Evolutionary conservation across 441 rosid genomes (phyloP).

Genomic region (Gossypium lobatum): DNA sequence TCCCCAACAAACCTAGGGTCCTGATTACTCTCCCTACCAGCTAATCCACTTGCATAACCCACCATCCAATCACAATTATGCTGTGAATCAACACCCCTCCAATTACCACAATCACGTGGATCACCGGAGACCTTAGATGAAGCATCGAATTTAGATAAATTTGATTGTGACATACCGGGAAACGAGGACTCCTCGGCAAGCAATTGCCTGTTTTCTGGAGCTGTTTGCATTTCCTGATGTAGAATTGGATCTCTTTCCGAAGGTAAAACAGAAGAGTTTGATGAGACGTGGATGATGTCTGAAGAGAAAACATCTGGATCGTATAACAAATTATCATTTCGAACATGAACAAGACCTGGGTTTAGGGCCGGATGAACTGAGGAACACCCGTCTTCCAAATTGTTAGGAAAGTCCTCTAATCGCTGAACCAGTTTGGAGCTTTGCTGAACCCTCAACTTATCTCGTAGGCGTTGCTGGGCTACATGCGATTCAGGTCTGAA

Average conservation of each 20-base stretch:
- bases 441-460: constrained; percentile 34
- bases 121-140: constrained; percentile 20
- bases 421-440: constrained; percentile 20
- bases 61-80: constrained; percentile 36
- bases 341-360: constrained; percentile 29
- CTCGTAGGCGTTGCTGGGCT: constrained; percentile 47
- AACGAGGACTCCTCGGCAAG: constrained; percentile 18
- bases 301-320: constrained; percentile 21
- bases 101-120: constrained; percentile 25
- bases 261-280: constrained; percentile 17
- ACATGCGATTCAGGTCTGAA: constrained; percentile 38
- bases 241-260: constrained; percentile 20
- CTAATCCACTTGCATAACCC: constrained; percentile 32
- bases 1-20: constrained; percentile 21
- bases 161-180: constrained; percentile 17
- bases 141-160: constrained; percentile 12
- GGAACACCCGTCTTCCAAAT: constrained; percentile 20
- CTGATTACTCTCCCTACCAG: constrained; percentile 16
- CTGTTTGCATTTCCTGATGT: constrained; percentile 23
- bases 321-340: constrained; percentile 15
- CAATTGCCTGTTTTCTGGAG: neutral
- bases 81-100: constrained; percentile 31
- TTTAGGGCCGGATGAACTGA: constrained; percentile 18
- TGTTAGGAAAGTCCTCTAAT: constrained; percentile 20
- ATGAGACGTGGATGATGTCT: constrained; percentile 18